A percentile compares a stretch with the other conserved stretches of the same genome.
Evolutionary conservation across 306 rosid species (phyloP).

Genomic region (Cucumis hystrix): DNA sequence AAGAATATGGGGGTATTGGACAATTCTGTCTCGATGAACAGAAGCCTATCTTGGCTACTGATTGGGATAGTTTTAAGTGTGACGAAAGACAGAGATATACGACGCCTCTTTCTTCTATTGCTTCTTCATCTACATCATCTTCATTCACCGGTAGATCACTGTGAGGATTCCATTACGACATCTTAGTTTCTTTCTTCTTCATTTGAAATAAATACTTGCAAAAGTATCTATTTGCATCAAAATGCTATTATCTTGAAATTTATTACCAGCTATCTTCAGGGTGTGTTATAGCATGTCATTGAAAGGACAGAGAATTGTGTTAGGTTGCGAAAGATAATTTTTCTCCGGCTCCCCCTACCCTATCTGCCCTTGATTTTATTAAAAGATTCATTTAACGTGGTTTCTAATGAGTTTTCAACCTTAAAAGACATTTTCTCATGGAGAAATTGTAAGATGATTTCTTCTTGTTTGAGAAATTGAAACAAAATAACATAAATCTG

Average conservation of each 20-base stretch:
- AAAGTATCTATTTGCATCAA: neutral
- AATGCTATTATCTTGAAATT: neutral
- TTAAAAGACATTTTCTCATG: neutral
- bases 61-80: neutral
- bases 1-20: slow-evolving; percentile 7
- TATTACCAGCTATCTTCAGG: neutral
- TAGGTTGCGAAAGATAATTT: neutral
- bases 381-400: neutral
- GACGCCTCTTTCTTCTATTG: slow-evolving; percentile 16
- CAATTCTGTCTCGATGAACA: neutral
- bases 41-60: neutral
- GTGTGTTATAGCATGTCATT: neutral
- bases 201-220: neutral
- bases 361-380: neutral
- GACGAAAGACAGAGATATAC: slow-evolving; percentile 15
- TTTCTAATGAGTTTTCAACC: neutral
- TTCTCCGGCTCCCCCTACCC: neutral
- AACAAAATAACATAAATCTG: neutral
- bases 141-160: slow-evolving; percentile 25
- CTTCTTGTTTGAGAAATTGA: neutral
- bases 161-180: slow-evolving; percentile 39
- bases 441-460: neutral
- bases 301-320: neutral
- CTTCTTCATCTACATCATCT: slow-evolving; percentile 17
- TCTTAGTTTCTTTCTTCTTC: neutral